Evolutionary conservation across 1,139 yeast species (phyloP), one percentile per base, ranked within the genome.

Genomic region (Pneumocystis oryctolagi): DNA sequence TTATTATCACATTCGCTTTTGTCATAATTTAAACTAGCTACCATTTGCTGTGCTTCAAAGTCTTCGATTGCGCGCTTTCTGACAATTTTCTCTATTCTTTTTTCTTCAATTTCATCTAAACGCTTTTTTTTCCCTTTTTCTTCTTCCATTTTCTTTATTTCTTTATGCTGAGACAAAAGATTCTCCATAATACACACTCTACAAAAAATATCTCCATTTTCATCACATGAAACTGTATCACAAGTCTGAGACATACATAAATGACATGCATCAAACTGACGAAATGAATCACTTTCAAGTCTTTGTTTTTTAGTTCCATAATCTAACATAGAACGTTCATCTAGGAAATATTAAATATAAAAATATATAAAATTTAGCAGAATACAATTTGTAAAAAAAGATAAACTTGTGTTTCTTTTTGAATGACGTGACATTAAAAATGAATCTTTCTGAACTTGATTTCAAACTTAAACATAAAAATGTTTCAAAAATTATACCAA

Each of bases 151-250:
- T 53, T 30, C 58, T 60, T 66, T 62, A 65, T 65, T 58, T 65
- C 67, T 5, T 31, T 57, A 25, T 62, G 62, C 59, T 66, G 68
- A 9, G 68, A 37, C 5, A 66, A 56, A 39, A 66, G 39, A 47
- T 66, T 66, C 58, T 65, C 66, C 60, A 66, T 47, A 28, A 66
- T 64, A 59, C 68, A 66, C 31, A 64, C 63, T 18, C 65, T 60
- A 56, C 68, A 66, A 42, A 66, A 66, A 14, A 66, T 61, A 47
- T 66, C 68, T 28, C 68, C 68, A 25, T 62, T 58, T 14, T 59
- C 37, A 3, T 65, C 62, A 42, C 68, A 66, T n/a, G 68, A 68
- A 5, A 66, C 68, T 6, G 68, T 68, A 47, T 65, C 67, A 25
- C 68, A 59, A 12, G 68, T 67, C 5, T 64, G 47, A 65, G 65